Percentiles rank a stretch among this genome's conserved stretches.
These are phyloP conservation scores for Dichotomopilus funicola DNA, from an alignment of 2,329 filamentous ascomycete genomes.

Conservation along the genomic window DNA sequence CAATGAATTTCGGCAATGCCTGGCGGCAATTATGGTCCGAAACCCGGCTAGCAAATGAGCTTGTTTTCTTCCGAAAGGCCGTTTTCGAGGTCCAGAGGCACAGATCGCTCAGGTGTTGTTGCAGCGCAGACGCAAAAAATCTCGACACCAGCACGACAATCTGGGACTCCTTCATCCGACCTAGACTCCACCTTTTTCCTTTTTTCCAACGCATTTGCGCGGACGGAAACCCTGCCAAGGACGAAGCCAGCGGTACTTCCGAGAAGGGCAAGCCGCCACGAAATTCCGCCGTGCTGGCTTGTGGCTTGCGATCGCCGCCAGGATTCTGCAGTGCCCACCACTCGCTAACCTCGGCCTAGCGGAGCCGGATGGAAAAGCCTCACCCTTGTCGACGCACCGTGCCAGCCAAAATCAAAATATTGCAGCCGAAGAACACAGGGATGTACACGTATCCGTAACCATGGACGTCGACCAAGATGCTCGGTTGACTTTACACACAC, in stretches of 20 bases:
- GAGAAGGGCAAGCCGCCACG: conserved; percentile 17
- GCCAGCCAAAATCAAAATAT: no score
- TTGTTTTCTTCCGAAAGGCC: background rate
- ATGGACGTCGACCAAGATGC: no score
- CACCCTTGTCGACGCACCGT: background rate
- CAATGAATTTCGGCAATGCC: conserved; percentile 13
- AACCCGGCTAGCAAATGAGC: conserved; percentile 10
- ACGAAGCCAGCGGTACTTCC: conserved; percentile 15
- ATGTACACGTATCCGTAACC: no score
- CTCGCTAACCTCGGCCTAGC: conserved; percentile 14
- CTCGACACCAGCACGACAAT: no score
- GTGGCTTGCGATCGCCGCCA: conserved; percentile 13
- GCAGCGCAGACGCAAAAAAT: no score
- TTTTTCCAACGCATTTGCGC: background rate
- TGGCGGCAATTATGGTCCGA: conserved; percentile 22
- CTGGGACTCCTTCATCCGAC: no score
- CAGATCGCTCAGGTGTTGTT: no score
- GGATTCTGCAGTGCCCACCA: conserved; percentile 9
- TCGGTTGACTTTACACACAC: no score
- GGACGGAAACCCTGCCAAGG: background rate
- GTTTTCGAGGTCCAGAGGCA: background rate
- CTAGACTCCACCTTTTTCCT: no score
- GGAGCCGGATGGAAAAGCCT: conserved; percentile 13
- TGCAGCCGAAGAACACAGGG: no score
- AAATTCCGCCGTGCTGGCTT: background rate